A percentile compares a stretch with the other conserved stretches of the same genome.
Conservation (phyloP, 2,329 filamentous ascomycete species). For the Lachnellula arida region DNA sequence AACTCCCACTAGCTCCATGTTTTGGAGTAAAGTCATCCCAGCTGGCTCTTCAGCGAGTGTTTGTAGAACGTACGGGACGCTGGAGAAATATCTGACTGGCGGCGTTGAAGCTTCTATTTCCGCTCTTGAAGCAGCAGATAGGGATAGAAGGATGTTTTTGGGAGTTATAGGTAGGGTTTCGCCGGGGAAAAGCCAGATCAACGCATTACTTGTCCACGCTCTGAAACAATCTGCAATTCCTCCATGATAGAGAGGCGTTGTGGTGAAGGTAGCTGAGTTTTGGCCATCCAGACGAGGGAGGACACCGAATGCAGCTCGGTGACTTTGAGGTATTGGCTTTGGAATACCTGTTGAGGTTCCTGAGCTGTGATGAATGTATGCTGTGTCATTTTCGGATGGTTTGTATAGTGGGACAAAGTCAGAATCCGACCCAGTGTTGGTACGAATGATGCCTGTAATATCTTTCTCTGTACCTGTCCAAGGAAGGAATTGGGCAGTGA, state of each 20-base stretch:
- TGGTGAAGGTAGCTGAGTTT: slow-evolving; percentile 52
- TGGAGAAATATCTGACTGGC: slow-evolving; percentile 54
- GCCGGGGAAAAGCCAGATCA: slow-evolving; percentile 60
- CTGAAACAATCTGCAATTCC: slow-evolving; percentile 59
- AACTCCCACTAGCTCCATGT: slow-evolving; percentile 58
- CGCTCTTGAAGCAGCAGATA: slow-evolving; percentile 36
- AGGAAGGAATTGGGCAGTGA: slow-evolving; percentile 10
- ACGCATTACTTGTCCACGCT: slow-evolving; percentile 54
- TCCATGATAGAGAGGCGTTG: slow-evolving; percentile 62
- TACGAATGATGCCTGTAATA: not conserved
- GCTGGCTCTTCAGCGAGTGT: slow-evolving; percentile 42
- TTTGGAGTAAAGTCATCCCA: slow-evolving; percentile 40
- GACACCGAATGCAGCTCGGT: slow-evolving; percentile 50
- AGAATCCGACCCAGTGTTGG: not conserved
- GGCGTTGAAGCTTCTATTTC: slow-evolving; percentile 1
- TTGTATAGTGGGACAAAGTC: not conserved
- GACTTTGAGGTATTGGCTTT: slow-evolving; percentile 57
- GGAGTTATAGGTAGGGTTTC: slow-evolving; percentile 52
- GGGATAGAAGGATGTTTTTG: slow-evolving; percentile 45
- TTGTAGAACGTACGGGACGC: slow-evolving; percentile 55
- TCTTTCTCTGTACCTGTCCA: not conserved
- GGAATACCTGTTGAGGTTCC: slow-evolving; percentile 60
- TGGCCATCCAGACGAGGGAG: slow-evolving; percentile 43
- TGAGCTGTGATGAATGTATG: slow-evolving; percentile 60
- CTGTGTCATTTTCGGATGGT: slow-evolving; percentile 34